phyloP scores from a whole-genome alignment of 2,329 filamentous ascomycete species.

The Phialophora chinensis region DNA sequence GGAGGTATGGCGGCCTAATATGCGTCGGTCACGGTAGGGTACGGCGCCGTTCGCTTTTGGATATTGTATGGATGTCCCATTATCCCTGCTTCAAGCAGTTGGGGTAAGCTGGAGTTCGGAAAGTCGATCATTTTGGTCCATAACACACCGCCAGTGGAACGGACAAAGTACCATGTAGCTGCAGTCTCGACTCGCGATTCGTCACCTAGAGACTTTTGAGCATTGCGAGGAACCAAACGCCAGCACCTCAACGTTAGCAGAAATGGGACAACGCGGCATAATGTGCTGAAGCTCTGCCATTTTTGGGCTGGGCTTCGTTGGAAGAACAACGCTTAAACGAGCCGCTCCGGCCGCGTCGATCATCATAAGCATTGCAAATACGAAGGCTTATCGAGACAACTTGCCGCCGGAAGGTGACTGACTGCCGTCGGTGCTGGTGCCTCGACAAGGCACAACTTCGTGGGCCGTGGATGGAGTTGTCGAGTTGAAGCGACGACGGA shows the following conservation, averaged over 20 bases:
- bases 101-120: not conserved
- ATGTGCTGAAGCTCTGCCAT: not conserved
- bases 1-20: slow-evolving; percentile 4
- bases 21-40: slow-evolving; percentile 20
- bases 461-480: not conserved
- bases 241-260: not conserved
- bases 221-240: not conserved
- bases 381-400: slow-evolving; percentile 10
- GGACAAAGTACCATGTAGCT: not conserved
- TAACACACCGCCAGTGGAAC: not conserved
- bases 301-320: not conserved
- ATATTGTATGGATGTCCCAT: not conserved
- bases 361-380: not conserved
- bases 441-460: not conserved
- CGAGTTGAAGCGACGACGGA: not conserved
- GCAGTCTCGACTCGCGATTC: not conserved
- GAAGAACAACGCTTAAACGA: not conserved
- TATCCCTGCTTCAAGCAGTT: not conserved
- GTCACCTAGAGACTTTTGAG: not conserved
- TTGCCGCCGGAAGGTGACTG: not conserved
- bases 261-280: not conserved
- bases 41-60: slow-evolving; percentile 16
- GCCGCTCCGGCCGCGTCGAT: not conserved
- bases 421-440: no score
- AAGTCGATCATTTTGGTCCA: not conserved